A percentile compares a stretch with the other conserved stretches of the same genome.
phyloP scores from a whole-genome alignment of 2,329 filamentous ascomycete genomes.

The Diaporthe sp. region DNA sequence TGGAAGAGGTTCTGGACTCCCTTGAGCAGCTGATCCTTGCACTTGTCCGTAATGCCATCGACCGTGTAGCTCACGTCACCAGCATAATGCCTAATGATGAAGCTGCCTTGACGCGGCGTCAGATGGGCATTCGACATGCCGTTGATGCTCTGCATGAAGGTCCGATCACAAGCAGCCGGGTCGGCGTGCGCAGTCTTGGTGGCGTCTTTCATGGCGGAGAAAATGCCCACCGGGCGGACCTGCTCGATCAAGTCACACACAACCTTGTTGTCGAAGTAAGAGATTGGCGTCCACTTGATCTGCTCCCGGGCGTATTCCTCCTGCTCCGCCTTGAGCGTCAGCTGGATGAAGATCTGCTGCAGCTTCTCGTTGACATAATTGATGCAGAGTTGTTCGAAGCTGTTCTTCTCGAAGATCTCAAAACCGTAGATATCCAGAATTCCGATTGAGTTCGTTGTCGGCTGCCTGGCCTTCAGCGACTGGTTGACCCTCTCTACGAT shows the following conservation, averaged over 20 bases:
- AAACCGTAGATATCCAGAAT: conserved; percentile 99
- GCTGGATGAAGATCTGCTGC: conserved; percentile 98
- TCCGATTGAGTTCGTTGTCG: conserved; percentile 87
- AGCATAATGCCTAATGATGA: conserved; percentile 99
- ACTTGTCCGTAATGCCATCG: conserved; percentile 98
- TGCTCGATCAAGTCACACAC: conserved; percentile 98
- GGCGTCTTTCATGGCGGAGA: conserved; percentile 96
- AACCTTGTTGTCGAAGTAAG: conserved; percentile 99
- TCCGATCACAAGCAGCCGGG: conserved; percentile 92
- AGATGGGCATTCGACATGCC: conserved; percentile 93
- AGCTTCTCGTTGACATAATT: conserved; percentile 99
- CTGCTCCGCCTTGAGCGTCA: conserved; percentile 96
- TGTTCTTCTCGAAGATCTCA: conserved; percentile 99
- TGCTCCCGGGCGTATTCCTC: conserved; percentile 96
- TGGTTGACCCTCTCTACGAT: conserved; percentile 94
- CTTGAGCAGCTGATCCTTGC: conserved; percentile 97
- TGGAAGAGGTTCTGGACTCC: conserved; percentile 90
- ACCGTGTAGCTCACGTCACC: conserved; percentile 96
- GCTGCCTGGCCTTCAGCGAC: conserved; percentile 83
- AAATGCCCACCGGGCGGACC: conserved; percentile 88
- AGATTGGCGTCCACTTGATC: conserved; percentile 99
- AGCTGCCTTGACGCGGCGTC: conserved; percentile 91
- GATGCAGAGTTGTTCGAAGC: conserved; percentile 98
- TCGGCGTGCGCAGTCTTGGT: conserved; percentile 99
- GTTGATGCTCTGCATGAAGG: conserved; percentile 94